Evolutionary conservation across 225 moss, liverwort and hornwort genomes (phyloP), one percentile per base, ranked within the genome.

Genomic region (Lunularia cruciata): DNA sequence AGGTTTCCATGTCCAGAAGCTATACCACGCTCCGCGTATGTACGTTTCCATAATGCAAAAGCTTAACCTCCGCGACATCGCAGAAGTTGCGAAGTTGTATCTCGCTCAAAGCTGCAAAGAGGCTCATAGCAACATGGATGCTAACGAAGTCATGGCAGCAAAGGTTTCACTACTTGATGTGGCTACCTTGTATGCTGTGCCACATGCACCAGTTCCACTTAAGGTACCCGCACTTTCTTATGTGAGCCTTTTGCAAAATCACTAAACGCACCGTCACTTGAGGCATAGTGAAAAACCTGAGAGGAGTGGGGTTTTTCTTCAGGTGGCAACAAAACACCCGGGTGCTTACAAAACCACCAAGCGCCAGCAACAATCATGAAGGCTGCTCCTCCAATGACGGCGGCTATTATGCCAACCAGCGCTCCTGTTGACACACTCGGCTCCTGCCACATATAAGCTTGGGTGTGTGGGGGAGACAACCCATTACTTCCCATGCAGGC

Each of bases 311-410:
- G 60, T n/a, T 79, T 79, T 18, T 87, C 89, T 0, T 35, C 81
- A 6, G 74, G 58, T 39, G 74, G 86, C 15, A 81, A 68, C 14
- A 76, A 54, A 30, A 57, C 65, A 33, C 33, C 57, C 0, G 87
- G 85, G 13, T 81, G 85, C 52, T 77, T 81, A 54, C 89, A 90
- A 70, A 87, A 90, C 89, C 89, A 90, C 62, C 85, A 90, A 0
- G 89, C 87, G 22, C 89, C 89, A 6, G 69, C 23, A 8, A 82
- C 48, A 65, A 90, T 90, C 58, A 90, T 80, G 27, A 90, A 34
- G 31, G 85, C 54, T n/a, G 89, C 89, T 48, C 87, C 83, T 26
- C 73, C 62, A 32, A 90, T 80, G 2, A 90, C 87, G 4, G 83
- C 89, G 13, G 84, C 83, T 18, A 90, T 66, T 37, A 87, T 83